Conservation (phyloP, 257 asterid species). For the Primulina tabacum region DNA sequence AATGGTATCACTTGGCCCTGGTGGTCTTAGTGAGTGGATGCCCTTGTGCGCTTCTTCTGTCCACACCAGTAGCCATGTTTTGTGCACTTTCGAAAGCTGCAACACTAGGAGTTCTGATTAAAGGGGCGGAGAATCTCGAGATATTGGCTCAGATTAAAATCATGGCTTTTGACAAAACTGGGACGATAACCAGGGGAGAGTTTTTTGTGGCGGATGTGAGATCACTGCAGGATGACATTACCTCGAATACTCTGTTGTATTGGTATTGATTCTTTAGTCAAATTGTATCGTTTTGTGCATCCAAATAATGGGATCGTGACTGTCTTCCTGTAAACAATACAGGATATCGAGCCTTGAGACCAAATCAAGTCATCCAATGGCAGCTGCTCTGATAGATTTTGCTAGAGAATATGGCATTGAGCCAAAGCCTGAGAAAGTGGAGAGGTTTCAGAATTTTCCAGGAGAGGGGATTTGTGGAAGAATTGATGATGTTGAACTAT, state of each 20-base stretch:
- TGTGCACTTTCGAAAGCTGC: conserved; percentile 89
- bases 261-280: conserved; percentile 39
- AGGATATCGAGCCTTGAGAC: conserved; percentile 94
- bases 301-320: background rate
- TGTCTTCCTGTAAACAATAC: background rate
- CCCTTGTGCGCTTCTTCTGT: conserved; percentile 83
- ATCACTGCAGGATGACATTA: conserved; percentile 44
- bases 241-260: conserved; percentile 42
- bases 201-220: conserved; percentile 63
- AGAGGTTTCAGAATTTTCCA: conserved; percentile 57
- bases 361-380: conserved; percentile 89
- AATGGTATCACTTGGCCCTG: conserved; percentile 76
- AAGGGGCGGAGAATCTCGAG: conserved; percentile 79
- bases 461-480: conserved; percentile 89
- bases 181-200: conserved; percentile 84
- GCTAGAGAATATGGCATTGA: conserved; percentile 42
- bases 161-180: conserved; percentile 93
- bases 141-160: conserved; percentile 59
- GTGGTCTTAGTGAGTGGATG: conserved; percentile 84
- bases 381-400: conserved; percentile 62
- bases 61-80: conserved; percentile 87
- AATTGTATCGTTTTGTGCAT: background rate
- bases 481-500: conserved; percentile 52
- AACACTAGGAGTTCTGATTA: conserved; percentile 68
- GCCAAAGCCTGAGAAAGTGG: conserved; percentile 68